Evolutionary conservation across 2,329 filamentous ascomycete genomes (phyloP).

Genomic region (Nigrospora oryzae): DNA sequence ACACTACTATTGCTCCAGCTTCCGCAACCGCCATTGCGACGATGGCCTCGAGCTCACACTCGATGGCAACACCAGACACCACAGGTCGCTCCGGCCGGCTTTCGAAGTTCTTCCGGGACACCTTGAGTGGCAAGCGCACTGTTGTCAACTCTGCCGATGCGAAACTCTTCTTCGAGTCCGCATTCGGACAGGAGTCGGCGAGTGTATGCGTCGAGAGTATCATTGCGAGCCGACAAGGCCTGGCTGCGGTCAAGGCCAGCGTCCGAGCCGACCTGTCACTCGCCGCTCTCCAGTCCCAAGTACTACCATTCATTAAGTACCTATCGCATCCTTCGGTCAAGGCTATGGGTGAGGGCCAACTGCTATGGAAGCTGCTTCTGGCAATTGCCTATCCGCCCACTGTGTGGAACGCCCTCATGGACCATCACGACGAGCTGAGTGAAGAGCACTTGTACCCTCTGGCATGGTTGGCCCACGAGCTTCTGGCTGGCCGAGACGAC

Average conservation of each 20-base stretch:
- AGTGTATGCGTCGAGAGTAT: conserved; percentile 17
- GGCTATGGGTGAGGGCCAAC: conserved; percentile 37
- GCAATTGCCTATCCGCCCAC: conserved; percentile 41
- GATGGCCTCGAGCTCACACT: no score
- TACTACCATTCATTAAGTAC: conserved; percentile 26
- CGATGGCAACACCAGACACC: no score
- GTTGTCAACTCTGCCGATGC: conserved; percentile 12
- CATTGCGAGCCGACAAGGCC: conserved; percentile 13
- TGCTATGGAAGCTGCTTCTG: conserved; percentile 36
- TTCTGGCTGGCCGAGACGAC: conserved; percentile 24
- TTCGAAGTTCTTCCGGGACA: not conserved
- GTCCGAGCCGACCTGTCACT: conserved; percentile 15
- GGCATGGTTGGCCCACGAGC: conserved; percentile 39
- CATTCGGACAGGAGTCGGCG: conserved; percentile 9
- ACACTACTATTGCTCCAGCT: no score
- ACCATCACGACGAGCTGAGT: conserved; percentile 16
- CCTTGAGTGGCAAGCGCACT: conserved; percentile 13
- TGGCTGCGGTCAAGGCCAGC: conserved; percentile 14
- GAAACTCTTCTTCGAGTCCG: conserved; percentile 21
- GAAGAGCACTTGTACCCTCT: conserved; percentile 26
- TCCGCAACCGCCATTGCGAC: no score
- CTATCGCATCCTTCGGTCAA: conserved; percentile 35
- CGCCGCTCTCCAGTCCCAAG: conserved; percentile 20
- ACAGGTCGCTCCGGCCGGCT: no score
- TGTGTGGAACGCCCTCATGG: conserved; percentile 40